Evolutionary conservation across 1,284 basidiomycete species (phyloP), one percentile per base, ranked within the genome.

Genomic region (Trametes versicolor): DNA sequence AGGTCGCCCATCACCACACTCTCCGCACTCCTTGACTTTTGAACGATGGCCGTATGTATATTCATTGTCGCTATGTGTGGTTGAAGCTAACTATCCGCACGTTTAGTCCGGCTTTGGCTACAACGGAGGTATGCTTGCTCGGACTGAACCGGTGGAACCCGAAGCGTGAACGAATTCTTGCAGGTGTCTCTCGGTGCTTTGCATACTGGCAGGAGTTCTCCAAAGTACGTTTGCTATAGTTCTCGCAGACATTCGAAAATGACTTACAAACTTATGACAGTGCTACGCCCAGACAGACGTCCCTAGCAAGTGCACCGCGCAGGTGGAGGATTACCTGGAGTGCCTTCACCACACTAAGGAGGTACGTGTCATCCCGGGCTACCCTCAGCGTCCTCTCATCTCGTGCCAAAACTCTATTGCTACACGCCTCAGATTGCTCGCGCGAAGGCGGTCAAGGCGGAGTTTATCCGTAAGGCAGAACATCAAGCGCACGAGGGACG

Each of bases 311-410:
- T 98, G 96, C 78, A 79, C 84, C 19, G 79, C 83, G 19, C 90
- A 90, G 70, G 90, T 88, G 67, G 94, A 94, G 69, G 96, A 98
- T 79, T 98, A 98, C 81, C 77, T 98, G 63, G 96, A 98, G 79
- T 98, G 97, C 79, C 81, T 98, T 65, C 96, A 98, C 77, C 90
- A 93, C 75, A 91, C 87, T 49, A 95, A 97, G 79, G 96, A 97
- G 88, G 96, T 96, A 68, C 71, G 80, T 75, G 19, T 21, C 39
- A 45, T 50, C 63, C 27, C 19, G 0, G n/a, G n/a, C 8, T 25
- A 34, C 56, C 34, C 48, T 41, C 51, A 48, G 51, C 60, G 39
- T 43, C 58, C 39, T 39, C 4, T 21, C 6, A 50, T 15, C n/a
- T 21, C 43, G 10, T 29, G n/a, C 23, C 65, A 64, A 27, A 17